Percentiles rank a stretch among this genome's conserved stretches.
Evolutionary conservation across 805 yeast species (phyloP).

Genomic region (Yarrowia sp.): DNA sequence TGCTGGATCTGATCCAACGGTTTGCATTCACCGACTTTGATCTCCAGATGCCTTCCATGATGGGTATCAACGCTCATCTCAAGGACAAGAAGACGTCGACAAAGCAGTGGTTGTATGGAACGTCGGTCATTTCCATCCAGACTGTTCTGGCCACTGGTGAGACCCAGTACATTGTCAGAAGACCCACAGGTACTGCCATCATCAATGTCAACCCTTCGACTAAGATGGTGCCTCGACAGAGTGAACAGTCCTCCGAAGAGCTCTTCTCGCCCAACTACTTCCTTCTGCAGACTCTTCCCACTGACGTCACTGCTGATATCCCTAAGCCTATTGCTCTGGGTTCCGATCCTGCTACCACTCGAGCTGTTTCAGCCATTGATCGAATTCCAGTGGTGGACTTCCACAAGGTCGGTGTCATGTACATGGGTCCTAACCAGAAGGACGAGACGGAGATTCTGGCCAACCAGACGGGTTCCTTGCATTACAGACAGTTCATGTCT

Average conservation of each 20-base stretch:
- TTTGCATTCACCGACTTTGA: conserved; percentile 71
- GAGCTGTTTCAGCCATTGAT: conserved; percentile 71
- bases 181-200: conserved; percentile 70
- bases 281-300: conserved; percentile 59
- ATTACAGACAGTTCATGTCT: conserved; percentile 65
- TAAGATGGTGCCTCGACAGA: conserved; percentile 11
- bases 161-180: conserved; percentile 58
- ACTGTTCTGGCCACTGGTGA: conserved; percentile 62
- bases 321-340: conserved; percentile 60
- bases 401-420: conserved; percentile 79
- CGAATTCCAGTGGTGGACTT: conserved; percentile 78
- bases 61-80: conserved; percentile 40
- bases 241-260: conserved; percentile 37
- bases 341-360: conserved; percentile 55
- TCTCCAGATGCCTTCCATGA: conserved; percentile 53
- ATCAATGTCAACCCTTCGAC: conserved; percentile 52
- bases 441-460: conserved; percentile 68
- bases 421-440: conserved; percentile 71
- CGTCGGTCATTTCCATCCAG: conserved; percentile 62
- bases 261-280: conserved; percentile 56
- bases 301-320: conserved; percentile 49
- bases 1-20: conserved; percentile 69
- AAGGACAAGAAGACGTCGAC: conserved; percentile 42
- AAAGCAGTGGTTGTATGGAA: conserved; percentile 68
- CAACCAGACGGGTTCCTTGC: conserved; percentile 68